These are phyloP conservation scores for Peltaster fructicola DNA, from an alignment of 2,329 filamentous ascomycete genomes.

Conservation along the genomic window DNA sequence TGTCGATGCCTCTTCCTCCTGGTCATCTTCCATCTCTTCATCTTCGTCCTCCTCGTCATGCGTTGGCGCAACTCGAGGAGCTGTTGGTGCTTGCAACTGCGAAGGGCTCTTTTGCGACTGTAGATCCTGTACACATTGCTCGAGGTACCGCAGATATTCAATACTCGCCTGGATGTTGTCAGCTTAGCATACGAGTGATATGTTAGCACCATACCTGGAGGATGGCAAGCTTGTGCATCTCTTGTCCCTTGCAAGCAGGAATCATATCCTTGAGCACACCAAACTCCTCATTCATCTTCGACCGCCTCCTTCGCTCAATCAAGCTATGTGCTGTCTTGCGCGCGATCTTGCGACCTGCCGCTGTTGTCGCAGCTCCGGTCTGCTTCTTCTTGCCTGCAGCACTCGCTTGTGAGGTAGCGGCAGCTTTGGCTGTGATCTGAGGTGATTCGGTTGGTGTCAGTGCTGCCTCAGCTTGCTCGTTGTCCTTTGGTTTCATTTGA, in stretches of 20 bases:
- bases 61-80: constrained; percentile 1
- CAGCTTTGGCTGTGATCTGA: constrained; percentile 2
- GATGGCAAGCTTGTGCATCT: constrained; percentile 97
- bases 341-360: constrained; percentile 83
- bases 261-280: constrained; percentile 87
- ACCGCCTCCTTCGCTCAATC: constrained; percentile 74
- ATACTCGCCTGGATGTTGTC: constrained; percentile 56
- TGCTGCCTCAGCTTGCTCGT: constrained; percentile 14
- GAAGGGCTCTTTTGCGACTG: constrained; percentile 36
- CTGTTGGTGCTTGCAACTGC: constrained; percentile 9
- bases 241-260: constrained; percentile 75
- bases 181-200: not conserved
- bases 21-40: constrained; percentile 43
- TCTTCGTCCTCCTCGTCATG: constrained; percentile 25
- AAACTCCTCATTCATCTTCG: constrained; percentile 99
- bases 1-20: constrained; percentile 16
- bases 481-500: constrained; percentile 67
- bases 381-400: constrained; percentile 48
- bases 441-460: not conserved
- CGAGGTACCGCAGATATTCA: constrained; percentile 86
- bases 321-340: constrained; percentile 91
- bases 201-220: constrained; percentile 49
- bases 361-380: constrained; percentile 49
- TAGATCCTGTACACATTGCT: constrained; percentile 68
- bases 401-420: constrained; percentile 4